These are phyloP conservation scores for Biscogniauxia marginata DNA, from an alignment of 2,329 filamentous ascomycete species.

Conservation along the genomic window DNA sequence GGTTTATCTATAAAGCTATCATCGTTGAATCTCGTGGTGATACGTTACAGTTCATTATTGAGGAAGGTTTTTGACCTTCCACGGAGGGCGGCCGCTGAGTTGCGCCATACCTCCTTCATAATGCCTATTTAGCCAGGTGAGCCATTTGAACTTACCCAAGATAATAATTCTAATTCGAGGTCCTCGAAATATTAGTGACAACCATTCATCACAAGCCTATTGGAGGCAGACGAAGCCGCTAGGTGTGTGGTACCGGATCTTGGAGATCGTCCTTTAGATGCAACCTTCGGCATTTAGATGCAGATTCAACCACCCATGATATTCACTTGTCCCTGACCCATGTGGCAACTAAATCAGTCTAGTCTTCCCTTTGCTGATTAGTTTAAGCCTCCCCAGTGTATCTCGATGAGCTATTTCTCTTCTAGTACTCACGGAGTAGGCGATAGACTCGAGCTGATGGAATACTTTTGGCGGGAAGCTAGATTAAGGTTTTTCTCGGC, in stretches of 20 bases:
- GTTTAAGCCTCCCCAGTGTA: background rate
- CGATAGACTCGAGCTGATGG: background rate
- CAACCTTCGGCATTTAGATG: conserved; percentile 21
- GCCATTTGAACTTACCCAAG: background rate
- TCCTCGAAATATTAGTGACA: background rate
- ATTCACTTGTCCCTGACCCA: background rate
- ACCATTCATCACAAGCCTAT: background rate
- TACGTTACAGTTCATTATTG: background rate
- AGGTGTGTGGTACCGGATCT: conserved; percentile 8
- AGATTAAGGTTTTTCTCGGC: background rate
- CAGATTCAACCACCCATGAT: conserved; percentile 1
- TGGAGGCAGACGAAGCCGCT: background rate
- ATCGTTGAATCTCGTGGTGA: background rate
- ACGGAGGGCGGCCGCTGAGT: background rate
- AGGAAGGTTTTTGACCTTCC: background rate
- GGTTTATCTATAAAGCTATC: background rate
- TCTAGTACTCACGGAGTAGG: background rate
- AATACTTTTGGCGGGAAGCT: background rate
- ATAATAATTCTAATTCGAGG: background rate
- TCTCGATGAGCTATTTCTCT: background rate
- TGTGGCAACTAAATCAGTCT: background rate
- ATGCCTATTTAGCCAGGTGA: background rate
- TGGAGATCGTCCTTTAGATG: conserved; percentile 15
- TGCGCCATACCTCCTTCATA: background rate
- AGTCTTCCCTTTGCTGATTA: background rate